These are phyloP conservation scores for Phaeophleospora eucalypticola DNA, from an alignment of 2,329 filamentous ascomycete genomes.

Conservation along the genomic window DNA sequence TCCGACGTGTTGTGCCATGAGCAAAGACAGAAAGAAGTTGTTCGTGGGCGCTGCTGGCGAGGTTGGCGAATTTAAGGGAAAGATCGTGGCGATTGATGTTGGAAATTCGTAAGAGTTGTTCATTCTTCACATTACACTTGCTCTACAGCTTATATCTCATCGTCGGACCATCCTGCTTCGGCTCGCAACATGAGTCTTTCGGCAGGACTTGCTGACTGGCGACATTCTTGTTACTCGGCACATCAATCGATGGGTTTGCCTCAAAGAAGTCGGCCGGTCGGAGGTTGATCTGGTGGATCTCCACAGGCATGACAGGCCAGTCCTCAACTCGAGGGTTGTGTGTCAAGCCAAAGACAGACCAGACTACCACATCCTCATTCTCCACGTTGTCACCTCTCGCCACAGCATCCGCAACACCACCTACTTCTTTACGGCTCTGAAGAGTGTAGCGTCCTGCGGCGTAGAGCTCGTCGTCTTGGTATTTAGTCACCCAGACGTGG, in stretches of 20 bases:
- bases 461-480: constrained; percentile 50
- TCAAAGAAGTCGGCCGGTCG: constrained; percentile 53
- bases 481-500: constrained; percentile 53
- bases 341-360: constrained; percentile 49
- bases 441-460: constrained; percentile 48
- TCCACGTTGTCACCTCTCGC: constrained; percentile 40
- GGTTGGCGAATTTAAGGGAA: constrained; percentile 5
- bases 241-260: constrained; percentile 51
- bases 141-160: too few species aligned
- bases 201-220: constrained; percentile 12
- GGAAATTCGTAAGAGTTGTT: too few species aligned
- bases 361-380: constrained; percentile 48
- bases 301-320: constrained; percentile 49
- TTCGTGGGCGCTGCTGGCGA: constrained; percentile 6
- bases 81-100: constrained; percentile 6
- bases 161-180: constrained; percentile 1
- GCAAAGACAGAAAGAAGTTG: constrained; percentile 4
- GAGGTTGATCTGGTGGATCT: constrained; percentile 47
- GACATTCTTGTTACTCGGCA: constrained; percentile 35
- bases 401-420: constrained; percentile 43
- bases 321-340: constrained; percentile 52
- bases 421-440: constrained; percentile 43
- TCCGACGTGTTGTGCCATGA: constrained; percentile 5
- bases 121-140: too few species aligned
- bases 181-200: constrained; percentile 9